Evolutionary conservation across 2,329 filamentous ascomycete genomes (phyloP), one percentile per base, ranked within the genome.

Genomic region (Penicillium sp.): DNA sequence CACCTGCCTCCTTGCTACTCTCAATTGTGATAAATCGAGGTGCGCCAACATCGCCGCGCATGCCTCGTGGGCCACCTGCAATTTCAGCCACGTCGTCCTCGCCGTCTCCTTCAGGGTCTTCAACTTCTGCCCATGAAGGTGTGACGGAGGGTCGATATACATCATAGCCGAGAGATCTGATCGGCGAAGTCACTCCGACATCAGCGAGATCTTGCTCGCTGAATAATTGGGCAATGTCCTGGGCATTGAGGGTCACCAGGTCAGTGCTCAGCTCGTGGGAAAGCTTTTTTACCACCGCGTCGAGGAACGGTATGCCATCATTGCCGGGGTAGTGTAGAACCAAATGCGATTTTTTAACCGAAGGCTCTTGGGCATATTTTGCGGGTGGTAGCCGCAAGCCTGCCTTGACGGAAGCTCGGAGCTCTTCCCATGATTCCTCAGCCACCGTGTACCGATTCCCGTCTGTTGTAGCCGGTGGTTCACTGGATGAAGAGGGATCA

Each of bases 261-360:
- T 77, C 72, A 27, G 73, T 67, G 11, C 68, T 62, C 75, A 88
- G 74, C 32, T 84, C 79, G 11, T 76, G 74, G 0, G 88, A 88
- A 40, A 88, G 75, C 47, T 83, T 79, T 55, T 83, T 79, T 2
- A 92, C 81, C n/a, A 89, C 75, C 3, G 76, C 72, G 58, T 86
- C 80, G 34, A 90, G 71, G 57, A 81, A 79, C 43, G 71, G 68
- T 51, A 78, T 81, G 36, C 77, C 81, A 43, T 82, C 80, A 39
- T 81, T 77, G 26, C 79, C 78, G 1, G 84, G 83, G 58, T 84
- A 86, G 53, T 84, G 80, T 11, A 88, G 71, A 5, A 83, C 76
- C 16, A 85, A 71, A 59, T 87, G 81, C 3, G 82, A 79, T 59
- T 83, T 83, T 29, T 72, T 69, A 23, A 76, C 73, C 2, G 78